A percentile compares a stretch with the other conserved stretches of the same genome.
These are phyloP conservation scores for Chlorophyllum brunneum DNA, from an alignment of 768 basidiomycete species.

Conservation along the genomic window DNA sequence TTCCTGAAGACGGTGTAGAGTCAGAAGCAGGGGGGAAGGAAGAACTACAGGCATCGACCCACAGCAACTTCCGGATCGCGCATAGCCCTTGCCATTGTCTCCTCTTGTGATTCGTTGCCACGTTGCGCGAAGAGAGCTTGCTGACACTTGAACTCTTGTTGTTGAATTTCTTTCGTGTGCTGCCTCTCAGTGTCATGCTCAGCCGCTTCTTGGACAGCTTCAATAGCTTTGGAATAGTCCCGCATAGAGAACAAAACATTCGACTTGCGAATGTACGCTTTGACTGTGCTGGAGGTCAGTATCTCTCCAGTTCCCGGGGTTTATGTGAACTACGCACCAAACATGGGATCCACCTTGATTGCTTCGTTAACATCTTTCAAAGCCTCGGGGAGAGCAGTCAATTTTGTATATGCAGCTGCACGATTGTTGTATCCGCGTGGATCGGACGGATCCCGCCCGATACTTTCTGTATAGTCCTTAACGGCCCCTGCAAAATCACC, in stretches of 20 bases:
- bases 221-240: slow-evolving; percentile 83
- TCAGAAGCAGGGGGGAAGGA: slow-evolving; percentile 3
- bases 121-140: slow-evolving; percentile 77
- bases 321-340: slow-evolving; percentile 46
- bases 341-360: slow-evolving; percentile 84
- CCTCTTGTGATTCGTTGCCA: slow-evolving; percentile 83
- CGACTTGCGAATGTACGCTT: slow-evolving; percentile 93
- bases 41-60: slow-evolving; percentile 26
- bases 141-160: slow-evolving; percentile 77
- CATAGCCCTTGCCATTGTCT: slow-evolving; percentile 93
- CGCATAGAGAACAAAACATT: slow-evolving; percentile 86
- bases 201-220: slow-evolving; percentile 73
- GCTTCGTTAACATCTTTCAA: slow-evolving; percentile 94
- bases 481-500: slow-evolving; percentile 92
- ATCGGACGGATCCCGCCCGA: slow-evolving; percentile 91
- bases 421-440: slow-evolving; percentile 96
- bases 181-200: slow-evolving; percentile 79
- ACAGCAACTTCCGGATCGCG: slow-evolving; percentile 94
- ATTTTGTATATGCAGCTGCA: slow-evolving; percentile 96
- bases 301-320: neutral
- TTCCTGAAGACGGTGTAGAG: slow-evolving; percentile 33
- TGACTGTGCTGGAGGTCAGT: slow-evolving; percentile 48
- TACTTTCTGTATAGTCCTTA: slow-evolving; percentile 90
- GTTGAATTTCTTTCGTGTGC: slow-evolving; percentile 79
- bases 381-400: slow-evolving; percentile 90